Percentiles rank a stretch among this genome's conserved stretches.
Conservation (phyloP, 2,329 filamentous ascomycete species). For the Lachnellula suecica region DNA sequence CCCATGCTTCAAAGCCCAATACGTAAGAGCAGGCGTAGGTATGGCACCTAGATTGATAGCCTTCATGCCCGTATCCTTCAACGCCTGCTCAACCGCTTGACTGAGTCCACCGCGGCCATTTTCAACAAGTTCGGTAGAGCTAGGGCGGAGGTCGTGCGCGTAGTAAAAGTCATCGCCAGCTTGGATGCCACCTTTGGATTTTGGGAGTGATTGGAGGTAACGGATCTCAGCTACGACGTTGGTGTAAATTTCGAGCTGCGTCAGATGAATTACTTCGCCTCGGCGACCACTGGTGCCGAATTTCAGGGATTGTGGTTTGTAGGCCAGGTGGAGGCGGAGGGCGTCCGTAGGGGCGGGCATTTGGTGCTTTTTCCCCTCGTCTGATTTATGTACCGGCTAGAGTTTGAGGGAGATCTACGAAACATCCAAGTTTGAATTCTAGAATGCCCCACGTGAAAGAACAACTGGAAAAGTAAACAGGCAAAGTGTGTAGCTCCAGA, state of each 20-base stretch:
- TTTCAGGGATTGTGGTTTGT: conserved; percentile 31
- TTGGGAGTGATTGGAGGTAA: conserved; percentile 31
- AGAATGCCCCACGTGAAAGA: too few relatives aligned
- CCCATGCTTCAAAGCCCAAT: conserved; percentile 28
- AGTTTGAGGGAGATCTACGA: too few relatives aligned
- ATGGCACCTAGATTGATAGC: conserved; percentile 34
- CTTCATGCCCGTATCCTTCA: conserved; percentile 30
- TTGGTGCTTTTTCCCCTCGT: too few relatives aligned
- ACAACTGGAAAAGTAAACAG: too few relatives aligned
- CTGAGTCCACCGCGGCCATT: conserved; percentile 31
- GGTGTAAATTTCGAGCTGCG: conserved; percentile 35
- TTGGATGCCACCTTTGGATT: conserved; percentile 30
- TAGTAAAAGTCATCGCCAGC: conserved; percentile 34
- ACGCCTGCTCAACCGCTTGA: conserved; percentile 33
- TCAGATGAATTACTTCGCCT: conserved; percentile 33
- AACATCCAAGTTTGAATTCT: too few relatives aligned
- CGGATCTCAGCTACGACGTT: conserved; percentile 34
- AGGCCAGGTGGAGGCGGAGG: conserved; percentile 23
- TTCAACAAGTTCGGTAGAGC: conserved; percentile 32
- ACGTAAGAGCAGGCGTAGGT: conserved; percentile 33
- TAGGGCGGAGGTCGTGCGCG: conserved; percentile 34
- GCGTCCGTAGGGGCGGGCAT: conserved; percentile 4
- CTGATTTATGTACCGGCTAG: too few relatives aligned
- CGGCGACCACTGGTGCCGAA: conserved; percentile 37
- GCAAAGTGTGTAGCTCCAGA: too few relatives aligned